These are phyloP conservation scores for Meredithiella fracta DNA, from an alignment of 2,329 filamentous ascomycete genomes.

Conservation along the genomic window DNA sequence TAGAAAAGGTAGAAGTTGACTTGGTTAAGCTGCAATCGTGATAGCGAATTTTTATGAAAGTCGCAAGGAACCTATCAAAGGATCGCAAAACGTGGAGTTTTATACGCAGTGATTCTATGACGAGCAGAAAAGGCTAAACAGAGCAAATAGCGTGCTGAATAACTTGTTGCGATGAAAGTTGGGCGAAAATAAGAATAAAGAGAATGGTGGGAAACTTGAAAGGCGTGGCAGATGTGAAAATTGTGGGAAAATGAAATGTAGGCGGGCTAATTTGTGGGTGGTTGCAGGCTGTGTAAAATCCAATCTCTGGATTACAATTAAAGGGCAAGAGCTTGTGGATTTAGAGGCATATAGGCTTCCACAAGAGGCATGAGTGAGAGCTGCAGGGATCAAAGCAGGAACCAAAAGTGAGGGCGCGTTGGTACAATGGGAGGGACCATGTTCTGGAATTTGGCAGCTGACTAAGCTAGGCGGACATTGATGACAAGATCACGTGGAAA, in stretches of 20 bases:
- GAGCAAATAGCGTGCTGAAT: not conserved
- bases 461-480: not conserved
- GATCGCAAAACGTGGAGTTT: not conserved
- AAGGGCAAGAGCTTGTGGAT: not conserved
- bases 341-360: not conserved
- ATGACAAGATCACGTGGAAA: not conserved
- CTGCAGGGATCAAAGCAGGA: conserved; percentile 1
- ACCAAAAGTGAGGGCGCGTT: not conserved
- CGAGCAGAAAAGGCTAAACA: not conserved
- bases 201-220: not conserved
- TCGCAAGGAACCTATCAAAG: not conserved
- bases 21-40: not conserved
- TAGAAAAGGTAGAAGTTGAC: not conserved
- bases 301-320: not conserved
- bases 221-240: not conserved
- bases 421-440: not conserved
- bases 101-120: not conserved
- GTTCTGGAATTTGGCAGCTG: not conserved
- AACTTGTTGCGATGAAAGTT: not conserved
- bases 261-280: not conserved
- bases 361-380: not conserved
- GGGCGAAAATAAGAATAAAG: not conserved
- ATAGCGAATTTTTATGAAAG: not conserved
- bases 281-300: not conserved
- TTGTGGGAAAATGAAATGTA: not conserved